Base-by-base conservation (phyloP, 352 stramenopile genomes). In the Aphanomyces stellatus region DNA sequence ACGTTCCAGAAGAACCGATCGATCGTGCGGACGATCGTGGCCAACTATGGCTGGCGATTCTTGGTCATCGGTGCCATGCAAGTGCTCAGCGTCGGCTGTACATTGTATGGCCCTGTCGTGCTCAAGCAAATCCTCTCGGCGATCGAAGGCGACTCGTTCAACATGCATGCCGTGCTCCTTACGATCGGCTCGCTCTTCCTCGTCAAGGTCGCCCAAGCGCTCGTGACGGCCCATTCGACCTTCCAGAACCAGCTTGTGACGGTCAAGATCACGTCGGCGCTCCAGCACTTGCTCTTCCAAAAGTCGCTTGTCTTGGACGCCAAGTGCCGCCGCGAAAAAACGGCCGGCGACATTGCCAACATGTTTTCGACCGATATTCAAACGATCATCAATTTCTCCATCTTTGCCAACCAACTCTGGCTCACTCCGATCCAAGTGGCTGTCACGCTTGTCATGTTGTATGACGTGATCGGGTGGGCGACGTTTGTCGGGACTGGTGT, bases 331-430 rank as follows among this genome's bases (percentile, higher is more conserved):
- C 43, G 43, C 13, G 43, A 27, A 8, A 53, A 53, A n/a, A 27
- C 43, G 13, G 13, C 43, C 11, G 43, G 43, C 8, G 76, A 84
- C 13, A 65, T 81, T 22, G 53, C 71, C 43, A 83, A 83, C 61
- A 49, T 81, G 22, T 78, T 70, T 59, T 75, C 71, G 17, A 70
- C 66, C 10, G 76, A 84, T 30, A 57, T 71, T 7, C 40, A 72
- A 28, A 72, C 53, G 34, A 53, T 80, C 28, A 63, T 76, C 17
- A 71, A 53, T 11, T 76, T 73, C 4, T 62, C 76, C 40, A 66
- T 70, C 62, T 62, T 74, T n/a, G 49, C 78, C 62, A 87, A 90
- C 65, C 74, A 53, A 31, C 22, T 75, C 0, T 83, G 73, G 76
- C 71, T 83, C 41, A 35, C 77, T 7, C 75, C 76, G 10, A 37